Percentiles rank a stretch among this genome's conserved stretches.
Conservation (phyloP, 768 basidiomycete genomes). For the Suillus occidentalis region DNA sequence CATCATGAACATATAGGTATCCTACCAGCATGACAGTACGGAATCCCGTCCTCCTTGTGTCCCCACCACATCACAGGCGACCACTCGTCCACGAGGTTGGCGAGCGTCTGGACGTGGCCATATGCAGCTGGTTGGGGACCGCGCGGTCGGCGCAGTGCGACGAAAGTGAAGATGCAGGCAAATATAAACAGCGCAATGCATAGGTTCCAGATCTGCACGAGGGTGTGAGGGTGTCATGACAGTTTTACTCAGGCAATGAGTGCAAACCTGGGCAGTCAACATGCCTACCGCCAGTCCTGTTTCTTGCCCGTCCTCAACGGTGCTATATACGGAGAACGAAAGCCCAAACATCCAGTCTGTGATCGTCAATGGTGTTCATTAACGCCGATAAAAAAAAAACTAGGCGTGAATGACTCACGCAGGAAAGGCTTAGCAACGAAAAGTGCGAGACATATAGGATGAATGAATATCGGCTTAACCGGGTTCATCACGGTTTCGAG, state of each 20-base stretch:
- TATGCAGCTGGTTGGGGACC: constrained; percentile 33
- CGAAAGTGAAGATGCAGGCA: constrained; percentile 16
- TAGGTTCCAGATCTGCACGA: constrained; percentile 27
- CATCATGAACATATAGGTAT: neutral
- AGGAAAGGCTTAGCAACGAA: constrained; percentile 25
- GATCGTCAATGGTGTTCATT: neutral
- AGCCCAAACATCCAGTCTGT: constrained; percentile 36
- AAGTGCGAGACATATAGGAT: constrained; percentile 16
- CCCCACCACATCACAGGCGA: constrained; percentile 34
- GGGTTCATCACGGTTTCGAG: constrained; percentile 18
- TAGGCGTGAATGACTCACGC: constrained; percentile 18
- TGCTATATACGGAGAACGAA: constrained; percentile 10
- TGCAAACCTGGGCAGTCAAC: constrained; percentile 18
- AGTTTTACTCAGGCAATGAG: neutral
- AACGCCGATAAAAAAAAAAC: neutral
- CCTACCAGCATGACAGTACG: constrained; percentile 21
- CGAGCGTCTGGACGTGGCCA: constrained; percentile 34
- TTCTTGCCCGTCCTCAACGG: too few species aligned
- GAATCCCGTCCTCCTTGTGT: constrained; percentile 16
- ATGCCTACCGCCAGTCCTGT: too few species aligned
- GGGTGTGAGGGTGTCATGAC: neutral
- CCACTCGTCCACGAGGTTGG: constrained; percentile 38
- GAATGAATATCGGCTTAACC: constrained; percentile 23
- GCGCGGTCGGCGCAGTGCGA: constrained; percentile 17
- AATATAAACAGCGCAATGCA: constrained; percentile 22